A percentile compares a stretch with the other conserved stretches of the same genome.
phyloP scores from a whole-genome alignment of 305 asterid species.

The Rubia tinctorum region DNA sequence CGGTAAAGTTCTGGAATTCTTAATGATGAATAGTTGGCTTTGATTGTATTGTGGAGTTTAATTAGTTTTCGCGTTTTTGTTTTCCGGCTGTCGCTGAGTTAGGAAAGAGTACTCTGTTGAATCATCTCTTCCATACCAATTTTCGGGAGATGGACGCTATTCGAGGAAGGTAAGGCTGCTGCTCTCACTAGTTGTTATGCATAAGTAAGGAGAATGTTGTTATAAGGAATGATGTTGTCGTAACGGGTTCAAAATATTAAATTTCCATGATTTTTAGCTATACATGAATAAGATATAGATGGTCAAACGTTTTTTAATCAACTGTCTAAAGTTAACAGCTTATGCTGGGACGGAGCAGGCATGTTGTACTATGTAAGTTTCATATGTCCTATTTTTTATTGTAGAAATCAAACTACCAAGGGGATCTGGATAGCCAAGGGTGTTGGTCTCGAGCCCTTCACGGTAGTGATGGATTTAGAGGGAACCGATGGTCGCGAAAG shows the following conservation, averaged over 20 bases:
- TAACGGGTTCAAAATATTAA: too few relatives aligned
- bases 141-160: constrained; percentile 68
- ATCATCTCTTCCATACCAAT: constrained; percentile 53
- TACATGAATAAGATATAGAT: too few relatives aligned
- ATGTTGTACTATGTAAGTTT: neutral
- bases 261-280: too few relatives aligned
- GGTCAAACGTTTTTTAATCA: neutral
- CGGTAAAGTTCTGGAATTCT: constrained; percentile 25
- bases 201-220: too few relatives aligned
- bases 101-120: constrained; percentile 67
- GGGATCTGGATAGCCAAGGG: constrained; percentile 76
- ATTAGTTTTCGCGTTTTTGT: neutral
- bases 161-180: constrained; percentile 41
- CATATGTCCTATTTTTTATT: constrained; percentile 6
- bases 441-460: constrained; percentile 49
- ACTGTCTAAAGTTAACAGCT: neutral
- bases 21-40: neutral
- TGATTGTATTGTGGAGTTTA: neutral
- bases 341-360: neutral
- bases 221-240: too few relatives aligned
- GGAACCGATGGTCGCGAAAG: constrained; percentile 81
- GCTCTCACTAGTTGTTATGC: neutral
- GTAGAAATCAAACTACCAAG: constrained; percentile 61
- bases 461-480: constrained; percentile 69
- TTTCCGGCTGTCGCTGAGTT: neutral